These are phyloP conservation scores for Tulasnella sp. DNA, from an alignment of 768 basidiomycete genomes.

Conservation along the genomic window DNA sequence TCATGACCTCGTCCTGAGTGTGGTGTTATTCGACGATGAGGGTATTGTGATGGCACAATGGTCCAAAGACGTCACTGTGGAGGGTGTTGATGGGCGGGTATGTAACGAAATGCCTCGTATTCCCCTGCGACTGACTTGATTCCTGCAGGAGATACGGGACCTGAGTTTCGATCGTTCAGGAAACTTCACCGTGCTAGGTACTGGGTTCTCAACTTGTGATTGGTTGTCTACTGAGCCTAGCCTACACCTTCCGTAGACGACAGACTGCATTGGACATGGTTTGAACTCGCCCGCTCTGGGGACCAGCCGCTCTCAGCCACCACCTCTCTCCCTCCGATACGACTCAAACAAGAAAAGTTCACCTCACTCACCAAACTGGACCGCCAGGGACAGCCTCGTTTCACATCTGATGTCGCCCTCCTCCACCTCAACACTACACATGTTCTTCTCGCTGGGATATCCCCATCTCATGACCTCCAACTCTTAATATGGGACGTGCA, in stretches of 20 bases:
- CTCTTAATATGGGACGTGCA: conserved; percentile 15
- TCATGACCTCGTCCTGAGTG: not conserved
- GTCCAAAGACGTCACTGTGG: not conserved
- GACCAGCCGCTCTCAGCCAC: not conserved
- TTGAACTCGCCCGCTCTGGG: not conserved
- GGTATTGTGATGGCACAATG: not conserved
- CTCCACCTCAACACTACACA: conserved; percentile 16
- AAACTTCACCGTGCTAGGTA: conserved; percentile 12
- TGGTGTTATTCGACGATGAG: not conserved
- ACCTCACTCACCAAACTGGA: not conserved
- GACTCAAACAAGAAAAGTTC: not conserved
- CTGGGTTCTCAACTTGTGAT: not conserved
- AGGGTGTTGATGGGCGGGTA: not conserved
- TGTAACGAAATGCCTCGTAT: not conserved
- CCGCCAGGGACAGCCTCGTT: not conserved
- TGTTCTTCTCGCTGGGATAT: conserved; percentile 9
- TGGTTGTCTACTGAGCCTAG: not conserved
- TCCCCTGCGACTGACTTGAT: not conserved
- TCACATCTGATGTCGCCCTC: not conserved
- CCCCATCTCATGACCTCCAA: not conserved
- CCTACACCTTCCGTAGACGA: not conserved
- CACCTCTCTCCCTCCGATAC: not conserved
- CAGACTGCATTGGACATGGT: not conserved
- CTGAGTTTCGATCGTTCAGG: conserved; percentile 15
- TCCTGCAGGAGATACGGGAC: conserved; percentile 3